Base-by-base conservation (phyloP, 352 stramenopile genomes). In the Phytopythium sindhum region DNA sequence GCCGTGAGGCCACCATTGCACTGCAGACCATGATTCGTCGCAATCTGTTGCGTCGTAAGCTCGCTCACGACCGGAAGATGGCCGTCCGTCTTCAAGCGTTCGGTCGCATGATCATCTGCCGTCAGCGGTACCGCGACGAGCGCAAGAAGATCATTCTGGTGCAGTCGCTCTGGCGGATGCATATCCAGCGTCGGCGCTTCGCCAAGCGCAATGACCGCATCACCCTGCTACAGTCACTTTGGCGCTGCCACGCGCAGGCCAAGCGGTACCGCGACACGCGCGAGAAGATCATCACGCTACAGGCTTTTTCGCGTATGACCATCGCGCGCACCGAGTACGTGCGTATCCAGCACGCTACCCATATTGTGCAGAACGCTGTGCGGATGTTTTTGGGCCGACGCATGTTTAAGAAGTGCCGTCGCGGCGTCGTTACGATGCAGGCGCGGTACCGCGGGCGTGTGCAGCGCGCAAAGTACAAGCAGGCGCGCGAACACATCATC, bases 21-120 rank as follows among this genome's bases (percentile, higher is more conserved):
- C 91, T 87, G 24, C 88, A 96, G 66, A 86, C 86, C 15, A 96
- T 96, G 88, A 94, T 96, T 66, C 86, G 88, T 17, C 77, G 86
- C 31, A 81, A 81, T 6, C 72, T 96, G 10, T 78, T 92, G 52
- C 86, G 86, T 15, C 81, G 86, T 24, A 89, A 88, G 58, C 93
- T 94, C 35, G 47, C 93, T 24, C 81, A 70, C 14, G 88, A 96
- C 62, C 91, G 90, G 65, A 93, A 93, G 53, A 96, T 96, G 88
- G 88, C 88, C 8, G 93, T 86, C 10, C 86, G 88, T 28, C 90
- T 96, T 37, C 82, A 86, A 44, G 85, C 86, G 14, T 93, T 96
- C 64, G 82, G 84, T 0, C 80, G 86, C 42, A 95, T 96, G 88
- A 56, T 95, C 19, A 84, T 93, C 26, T 91, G 73, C 42, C 84